phyloP scores from a whole-genome alignment of 2,329 filamentous ascomycete genomes.

The Fusarium brevicatenulatum region DNA sequence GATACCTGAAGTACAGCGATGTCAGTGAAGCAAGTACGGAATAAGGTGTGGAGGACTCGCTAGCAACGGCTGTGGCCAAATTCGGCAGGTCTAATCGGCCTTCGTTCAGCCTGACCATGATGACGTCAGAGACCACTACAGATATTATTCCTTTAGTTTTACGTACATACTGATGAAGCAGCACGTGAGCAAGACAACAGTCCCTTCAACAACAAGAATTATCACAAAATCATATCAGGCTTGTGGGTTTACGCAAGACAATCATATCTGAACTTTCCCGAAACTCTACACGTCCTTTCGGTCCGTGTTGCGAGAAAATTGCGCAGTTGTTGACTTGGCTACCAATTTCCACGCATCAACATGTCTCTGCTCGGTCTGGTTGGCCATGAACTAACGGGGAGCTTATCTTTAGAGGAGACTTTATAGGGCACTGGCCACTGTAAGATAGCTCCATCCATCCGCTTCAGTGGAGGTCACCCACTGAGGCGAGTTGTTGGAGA shows the following conservation, averaged over 20 bases:
- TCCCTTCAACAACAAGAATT: not conserved
- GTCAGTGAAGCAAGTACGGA: not conserved
- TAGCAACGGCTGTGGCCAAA: constrained; percentile 8
- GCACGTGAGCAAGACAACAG: not conserved
- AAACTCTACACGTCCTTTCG: not conserved
- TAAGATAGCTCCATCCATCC: constrained; percentile 5
- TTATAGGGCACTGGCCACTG: constrained; percentile 24
- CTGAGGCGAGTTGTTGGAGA: constrained; percentile 13
- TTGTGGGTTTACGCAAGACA: not conserved
- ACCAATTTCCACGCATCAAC: constrained; percentile 7
- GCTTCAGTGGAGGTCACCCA: constrained; percentile 19
- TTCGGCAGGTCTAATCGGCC: constrained; percentile 19
- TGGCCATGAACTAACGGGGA: constrained; percentile 8
- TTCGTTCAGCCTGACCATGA: not conserved
- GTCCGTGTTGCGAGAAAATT: not conserved
- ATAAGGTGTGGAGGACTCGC: not conserved
- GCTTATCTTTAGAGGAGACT: constrained; percentile 10
- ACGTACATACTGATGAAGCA: not conserved
- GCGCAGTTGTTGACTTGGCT: not conserved
- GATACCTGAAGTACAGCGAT: not conserved
- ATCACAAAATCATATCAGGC: not conserved
- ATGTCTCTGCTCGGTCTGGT: constrained; percentile 23
- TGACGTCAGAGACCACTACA: constrained; percentile 23
- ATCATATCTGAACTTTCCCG: not conserved
- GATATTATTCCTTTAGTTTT: not conserved